Conservation (phyloP, 768 basidiomycete species). For the Tricholoma terreum region DNA sequence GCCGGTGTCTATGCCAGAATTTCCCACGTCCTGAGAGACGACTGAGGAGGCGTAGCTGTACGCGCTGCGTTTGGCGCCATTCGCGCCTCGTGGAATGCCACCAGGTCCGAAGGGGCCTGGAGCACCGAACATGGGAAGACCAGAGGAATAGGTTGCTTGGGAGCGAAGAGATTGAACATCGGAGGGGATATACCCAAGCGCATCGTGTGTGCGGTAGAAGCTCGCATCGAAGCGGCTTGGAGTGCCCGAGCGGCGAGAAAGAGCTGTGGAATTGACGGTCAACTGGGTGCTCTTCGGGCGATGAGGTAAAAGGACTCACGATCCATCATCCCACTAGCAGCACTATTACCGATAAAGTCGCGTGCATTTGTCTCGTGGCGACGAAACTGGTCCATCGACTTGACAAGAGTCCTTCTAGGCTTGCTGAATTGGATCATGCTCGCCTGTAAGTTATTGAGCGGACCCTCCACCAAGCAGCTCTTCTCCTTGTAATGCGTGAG, state of each 20-base stretch:
- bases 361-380: slow-evolving; percentile 89
- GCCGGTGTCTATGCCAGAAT: slow-evolving; percentile 54
- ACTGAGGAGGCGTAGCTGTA: slow-evolving; percentile 90
- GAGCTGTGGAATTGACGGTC: slow-evolving; percentile 20
- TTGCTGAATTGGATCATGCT: slow-evolving; percentile 99
- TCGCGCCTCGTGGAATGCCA: slow-evolving; percentile 58
- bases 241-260: slow-evolving; percentile 75
- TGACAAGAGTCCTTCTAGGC: slow-evolving; percentile 83
- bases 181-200: slow-evolving; percentile 89
- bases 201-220: slow-evolving; percentile 95
- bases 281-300: background rate
- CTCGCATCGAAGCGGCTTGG: slow-evolving; percentile 93
- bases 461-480: slow-evolving; percentile 90
- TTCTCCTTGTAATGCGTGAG: slow-evolving; percentile 99
- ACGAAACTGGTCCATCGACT: slow-evolving; percentile 91
- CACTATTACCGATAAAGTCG: slow-evolving; percentile 56
- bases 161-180: slow-evolving; percentile 96
- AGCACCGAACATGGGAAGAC: slow-evolving; percentile 78
- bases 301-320: slow-evolving; percentile 36
- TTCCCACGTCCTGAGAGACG: slow-evolving; percentile 85
- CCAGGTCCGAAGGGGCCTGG: slow-evolving; percentile 64
- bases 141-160: slow-evolving; percentile 93
- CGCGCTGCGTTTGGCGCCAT: slow-evolving; percentile 69
- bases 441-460: slow-evolving; percentile 91
- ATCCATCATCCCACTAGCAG: slow-evolving; percentile 44